phyloP scores from a whole-genome alignment of 1,284 basidiomycete genomes.

The Rhodotorula glutinis region DNA sequence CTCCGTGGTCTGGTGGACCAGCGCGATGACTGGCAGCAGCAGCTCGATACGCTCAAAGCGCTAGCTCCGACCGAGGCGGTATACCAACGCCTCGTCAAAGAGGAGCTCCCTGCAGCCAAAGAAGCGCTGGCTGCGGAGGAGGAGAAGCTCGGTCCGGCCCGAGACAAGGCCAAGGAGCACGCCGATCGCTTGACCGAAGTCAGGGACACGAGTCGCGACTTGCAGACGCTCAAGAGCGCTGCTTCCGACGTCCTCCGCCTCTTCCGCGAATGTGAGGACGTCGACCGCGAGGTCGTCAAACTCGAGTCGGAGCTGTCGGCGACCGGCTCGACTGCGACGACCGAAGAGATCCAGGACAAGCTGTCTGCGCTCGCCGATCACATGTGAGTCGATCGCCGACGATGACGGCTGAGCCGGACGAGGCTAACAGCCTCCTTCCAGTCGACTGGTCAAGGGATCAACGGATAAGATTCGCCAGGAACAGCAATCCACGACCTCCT shows the following conservation, averaged over 20 bases:
- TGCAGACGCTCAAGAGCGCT: slow-evolving; percentile 64
- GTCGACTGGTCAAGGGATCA: slow-evolving; percentile 23
- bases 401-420: background rate
- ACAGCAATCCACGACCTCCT: slow-evolving; percentile 15
- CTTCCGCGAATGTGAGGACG: slow-evolving; percentile 62
- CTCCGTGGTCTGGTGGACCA: slow-evolving; percentile 53
- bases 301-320: slow-evolving; percentile 65
- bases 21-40: slow-evolving; percentile 61
- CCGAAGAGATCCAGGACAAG: slow-evolving; percentile 76
- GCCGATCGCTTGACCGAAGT: slow-evolving; percentile 56
- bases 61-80: slow-evolving; percentile 56
- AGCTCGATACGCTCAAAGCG: slow-evolving; percentile 60
- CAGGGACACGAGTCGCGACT: slow-evolving; percentile 57
- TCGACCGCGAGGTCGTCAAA: slow-evolving; percentile 62
- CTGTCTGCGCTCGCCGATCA: slow-evolving; percentile 61
- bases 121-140: slow-evolving; percentile 38
- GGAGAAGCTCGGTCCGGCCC: slow-evolving; percentile 27
- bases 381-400: slow-evolving; percentile 58
- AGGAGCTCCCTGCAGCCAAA: slow-evolving; percentile 60
- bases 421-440: background rate
- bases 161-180: slow-evolving; percentile 33
- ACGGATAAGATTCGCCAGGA: slow-evolving; percentile 34
- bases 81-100: slow-evolving; percentile 55
- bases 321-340: slow-evolving; percentile 71
- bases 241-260: slow-evolving; percentile 63